Conservation (phyloP, 2,329 filamentous ascomycete species). For the Juglanconis juglandina region DNA sequence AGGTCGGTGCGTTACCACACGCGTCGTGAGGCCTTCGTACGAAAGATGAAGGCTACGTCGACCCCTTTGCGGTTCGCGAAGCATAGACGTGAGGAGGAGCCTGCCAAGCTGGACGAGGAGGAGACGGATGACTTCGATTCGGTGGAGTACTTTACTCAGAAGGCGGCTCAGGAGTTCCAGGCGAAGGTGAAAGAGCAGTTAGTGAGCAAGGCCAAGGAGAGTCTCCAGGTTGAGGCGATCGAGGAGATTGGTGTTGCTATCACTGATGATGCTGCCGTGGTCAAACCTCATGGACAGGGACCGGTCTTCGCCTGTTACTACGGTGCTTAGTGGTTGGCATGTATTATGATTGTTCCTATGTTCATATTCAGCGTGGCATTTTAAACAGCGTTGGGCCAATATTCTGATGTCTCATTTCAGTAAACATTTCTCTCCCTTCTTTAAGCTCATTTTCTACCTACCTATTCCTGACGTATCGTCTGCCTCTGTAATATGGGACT, state of each 20-base stretch:
- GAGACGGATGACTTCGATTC: constrained; percentile 34
- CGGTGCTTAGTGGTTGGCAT: neutral
- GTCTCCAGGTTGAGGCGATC: neutral
- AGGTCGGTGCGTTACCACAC: constrained; percentile 34
- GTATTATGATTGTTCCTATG: neutral
- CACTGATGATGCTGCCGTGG: neutral
- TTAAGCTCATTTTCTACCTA: too few species aligned
- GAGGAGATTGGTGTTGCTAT: constrained; percentile 1
- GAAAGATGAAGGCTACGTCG: constrained; percentile 33
- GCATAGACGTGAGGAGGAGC: constrained; percentile 28
- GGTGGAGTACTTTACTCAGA: constrained; percentile 23
- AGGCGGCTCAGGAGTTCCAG: neutral
- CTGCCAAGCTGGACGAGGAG: constrained; percentile 31
- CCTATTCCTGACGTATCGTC: too few species aligned
- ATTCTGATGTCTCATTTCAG: too few species aligned
- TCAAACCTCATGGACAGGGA: neutral
- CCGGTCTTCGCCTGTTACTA: constrained; percentile 16
- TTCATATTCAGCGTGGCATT: neutral
- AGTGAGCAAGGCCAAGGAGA: neutral
- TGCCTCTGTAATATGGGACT: too few species aligned
- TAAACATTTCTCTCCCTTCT: too few species aligned
- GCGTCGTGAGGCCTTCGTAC: constrained; percentile 37
- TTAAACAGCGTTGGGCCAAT: too few species aligned
- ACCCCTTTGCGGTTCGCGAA: constrained; percentile 38
- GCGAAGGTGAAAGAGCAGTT: neutral